phyloP scores from a whole-genome alignment of 2,329 filamentous ascomycete species.

The Claviceps sp. region DNA sequence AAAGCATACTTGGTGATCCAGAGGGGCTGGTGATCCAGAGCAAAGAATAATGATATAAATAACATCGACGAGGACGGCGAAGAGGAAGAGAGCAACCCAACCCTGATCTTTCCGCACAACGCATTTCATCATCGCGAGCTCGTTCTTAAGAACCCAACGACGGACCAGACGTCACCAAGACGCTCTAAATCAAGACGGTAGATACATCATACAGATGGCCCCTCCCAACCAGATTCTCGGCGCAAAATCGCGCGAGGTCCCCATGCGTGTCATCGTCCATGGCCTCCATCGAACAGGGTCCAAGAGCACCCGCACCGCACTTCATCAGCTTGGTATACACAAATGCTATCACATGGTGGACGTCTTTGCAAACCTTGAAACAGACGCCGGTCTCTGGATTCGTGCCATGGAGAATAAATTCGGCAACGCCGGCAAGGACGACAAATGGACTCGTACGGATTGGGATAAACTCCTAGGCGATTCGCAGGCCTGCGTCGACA shows the following conservation, averaged over 20 bases:
- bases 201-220: too few relatives aligned
- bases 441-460: slow-evolving; percentile 20
- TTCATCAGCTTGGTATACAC: slow-evolving; percentile 16
- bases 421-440: slow-evolving; percentile 11
- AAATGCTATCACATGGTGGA: slow-evolving; percentile 18
- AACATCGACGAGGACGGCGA: too few relatives aligned
- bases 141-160: too few relatives aligned
- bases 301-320: slow-evolving; percentile 17
- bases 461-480: slow-evolving; percentile 33
- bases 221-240: background rate
- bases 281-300: slow-evolving; percentile 25
- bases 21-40: too few relatives aligned
- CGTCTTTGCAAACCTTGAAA: slow-evolving; percentile 10
- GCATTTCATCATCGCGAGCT: too few relatives aligned
- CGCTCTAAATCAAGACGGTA: too few relatives aligned
- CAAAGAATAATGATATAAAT: too few relatives aligned
- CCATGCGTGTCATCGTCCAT: slow-evolving; percentile 27
- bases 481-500: slow-evolving; percentile 38
- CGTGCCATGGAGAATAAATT: slow-evolving; percentile 21
- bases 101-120: too few relatives aligned
- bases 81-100: too few relatives aligned
- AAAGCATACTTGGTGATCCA: too few relatives aligned
- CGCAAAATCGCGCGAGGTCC: slow-evolving; percentile 19
- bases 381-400: slow-evolving; percentile 16
- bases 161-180: too few relatives aligned